phyloP scores from a whole-genome alignment of 1,284 basidiomycete genomes.

The Ustilago xerochloae region DNA sequence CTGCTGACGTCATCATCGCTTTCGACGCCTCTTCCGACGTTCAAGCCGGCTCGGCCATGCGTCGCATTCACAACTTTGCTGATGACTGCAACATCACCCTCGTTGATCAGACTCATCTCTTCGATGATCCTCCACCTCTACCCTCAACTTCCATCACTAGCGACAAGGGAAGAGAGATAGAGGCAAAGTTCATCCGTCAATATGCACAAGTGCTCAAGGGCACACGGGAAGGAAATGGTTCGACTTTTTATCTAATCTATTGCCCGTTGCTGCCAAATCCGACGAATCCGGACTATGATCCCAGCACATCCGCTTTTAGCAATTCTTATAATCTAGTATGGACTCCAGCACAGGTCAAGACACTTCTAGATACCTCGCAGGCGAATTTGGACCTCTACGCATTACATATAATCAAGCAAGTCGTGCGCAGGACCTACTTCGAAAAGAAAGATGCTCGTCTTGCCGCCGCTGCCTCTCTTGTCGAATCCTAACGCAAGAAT shows the following conservation, averaged over 20 bases:
- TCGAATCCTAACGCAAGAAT: neutral
- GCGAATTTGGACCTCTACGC: constrained; percentile 56
- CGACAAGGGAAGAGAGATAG: constrained; percentile 15
- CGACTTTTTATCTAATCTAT: constrained; percentile 53
- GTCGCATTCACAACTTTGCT: constrained; percentile 60
- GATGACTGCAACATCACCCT: constrained; percentile 49
- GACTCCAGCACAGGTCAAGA: constrained; percentile 60
- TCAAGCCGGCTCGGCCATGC: constrained; percentile 58
- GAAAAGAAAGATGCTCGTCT: constrained; percentile 42
- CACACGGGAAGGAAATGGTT: constrained; percentile 18
- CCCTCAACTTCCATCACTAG: neutral
- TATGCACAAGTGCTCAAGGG: constrained; percentile 43
- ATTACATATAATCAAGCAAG: constrained; percentile 30
- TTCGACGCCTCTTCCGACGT: constrained; percentile 67
- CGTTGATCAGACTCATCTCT: constrained; percentile 21
- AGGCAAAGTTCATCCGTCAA: constrained; percentile 30
- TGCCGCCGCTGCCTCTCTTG: neutral
- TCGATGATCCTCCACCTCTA: neutral
- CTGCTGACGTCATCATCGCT: constrained; percentile 60
- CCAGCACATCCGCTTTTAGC: constrained; percentile 53
- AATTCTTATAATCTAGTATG: constrained; percentile 66
- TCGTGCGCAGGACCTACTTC: constrained; percentile 40
- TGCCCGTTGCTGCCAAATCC: constrained; percentile 61
- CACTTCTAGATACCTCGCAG: constrained; percentile 46
- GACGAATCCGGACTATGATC: constrained; percentile 56